Evolutionary conservation across 345 rosid genomes (phyloP).

Genomic region (Bruguiera parviflora): DNA sequence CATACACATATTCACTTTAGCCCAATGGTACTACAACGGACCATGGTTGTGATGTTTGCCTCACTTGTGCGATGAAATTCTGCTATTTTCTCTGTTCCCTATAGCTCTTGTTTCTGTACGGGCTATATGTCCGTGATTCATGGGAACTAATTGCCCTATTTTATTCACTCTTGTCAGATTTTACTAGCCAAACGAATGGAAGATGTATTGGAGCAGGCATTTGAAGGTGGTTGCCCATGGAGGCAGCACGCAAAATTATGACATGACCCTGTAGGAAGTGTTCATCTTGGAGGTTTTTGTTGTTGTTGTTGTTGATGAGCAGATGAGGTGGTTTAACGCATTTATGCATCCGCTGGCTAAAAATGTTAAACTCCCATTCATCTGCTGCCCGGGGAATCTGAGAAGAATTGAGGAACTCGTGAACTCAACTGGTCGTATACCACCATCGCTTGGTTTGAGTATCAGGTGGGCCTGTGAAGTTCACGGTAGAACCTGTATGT

Average conservation of each 20-base stretch:
- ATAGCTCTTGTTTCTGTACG: not conserved
- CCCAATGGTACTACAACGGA: not conserved
- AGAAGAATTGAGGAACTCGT: constrained; percentile 7
- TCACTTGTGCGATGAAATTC: not conserved
- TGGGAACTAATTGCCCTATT: not conserved
- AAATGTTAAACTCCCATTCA: not conserved
- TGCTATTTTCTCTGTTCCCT: not conserved
- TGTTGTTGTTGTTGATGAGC: not conserved
- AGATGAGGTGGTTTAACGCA: not conserved
- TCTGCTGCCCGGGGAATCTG: constrained; percentile 13
- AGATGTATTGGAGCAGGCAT: constrained; percentile 89
- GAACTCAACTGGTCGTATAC: not conserved
- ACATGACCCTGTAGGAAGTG: constrained; percentile 16
- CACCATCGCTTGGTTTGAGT: not conserved
- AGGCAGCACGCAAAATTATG: constrained; percentile 72
- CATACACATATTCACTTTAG: not conserved
- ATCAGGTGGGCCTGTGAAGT: not conserved
- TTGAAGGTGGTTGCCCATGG: constrained; percentile 98
- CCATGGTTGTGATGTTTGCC: not conserved
- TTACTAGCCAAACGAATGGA: constrained; percentile 88
- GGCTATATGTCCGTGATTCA: not conserved
- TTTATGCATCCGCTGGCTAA: not conserved
- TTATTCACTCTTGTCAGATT: constrained; percentile 39
- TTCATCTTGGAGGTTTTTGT: not conserved
- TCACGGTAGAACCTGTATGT: not conserved